Percentiles rank a stretch among this genome's conserved stretches.
Conservation (phyloP, 2,329 filamentous ascomycete genomes). For the Colletotrichum eremochloae region DNA sequence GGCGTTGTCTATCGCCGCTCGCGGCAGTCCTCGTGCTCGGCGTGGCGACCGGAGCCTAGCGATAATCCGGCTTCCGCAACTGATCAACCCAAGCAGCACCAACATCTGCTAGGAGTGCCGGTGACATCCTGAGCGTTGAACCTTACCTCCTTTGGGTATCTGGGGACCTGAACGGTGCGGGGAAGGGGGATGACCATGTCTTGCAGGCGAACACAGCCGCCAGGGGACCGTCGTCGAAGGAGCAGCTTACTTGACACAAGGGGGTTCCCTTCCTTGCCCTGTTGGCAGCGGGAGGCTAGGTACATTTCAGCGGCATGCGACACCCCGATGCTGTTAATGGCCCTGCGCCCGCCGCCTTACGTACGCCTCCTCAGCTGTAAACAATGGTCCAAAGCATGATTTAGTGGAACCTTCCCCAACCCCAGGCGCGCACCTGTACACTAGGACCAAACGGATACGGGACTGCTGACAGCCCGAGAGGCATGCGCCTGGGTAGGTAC, state of each 20-base stretch:
- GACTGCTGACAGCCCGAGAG: constrained; percentile 20
- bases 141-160: not conserved
- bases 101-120: not conserved
- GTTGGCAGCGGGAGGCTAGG: not conserved
- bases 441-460: constrained; percentile 27
- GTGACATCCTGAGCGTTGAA: not conserved
- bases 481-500: constrained; percentile 8
- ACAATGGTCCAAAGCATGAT: not conserved
- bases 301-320: not conserved
- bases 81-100: not conserved
- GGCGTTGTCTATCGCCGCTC: not conserved
- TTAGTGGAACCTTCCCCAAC: constrained; percentile 9
- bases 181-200: not conserved
- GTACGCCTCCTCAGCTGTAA: not conserved
- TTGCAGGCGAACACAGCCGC: not conserved
- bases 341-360: constrained; percentile 19
- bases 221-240: not conserved
- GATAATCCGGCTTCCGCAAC: not conserved
- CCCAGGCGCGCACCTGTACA: not conserved
- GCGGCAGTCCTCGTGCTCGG: not conserved
- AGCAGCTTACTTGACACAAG: constrained; percentile 5
- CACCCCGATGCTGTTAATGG: not conserved
- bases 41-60: not conserved
- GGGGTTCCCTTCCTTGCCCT: not conserved
- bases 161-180: not conserved